These are phyloP conservation scores for Orbilia brochopaga DNA, from an alignment of 2,329 filamentous ascomycete genomes.

Conservation along the genomic window DNA sequence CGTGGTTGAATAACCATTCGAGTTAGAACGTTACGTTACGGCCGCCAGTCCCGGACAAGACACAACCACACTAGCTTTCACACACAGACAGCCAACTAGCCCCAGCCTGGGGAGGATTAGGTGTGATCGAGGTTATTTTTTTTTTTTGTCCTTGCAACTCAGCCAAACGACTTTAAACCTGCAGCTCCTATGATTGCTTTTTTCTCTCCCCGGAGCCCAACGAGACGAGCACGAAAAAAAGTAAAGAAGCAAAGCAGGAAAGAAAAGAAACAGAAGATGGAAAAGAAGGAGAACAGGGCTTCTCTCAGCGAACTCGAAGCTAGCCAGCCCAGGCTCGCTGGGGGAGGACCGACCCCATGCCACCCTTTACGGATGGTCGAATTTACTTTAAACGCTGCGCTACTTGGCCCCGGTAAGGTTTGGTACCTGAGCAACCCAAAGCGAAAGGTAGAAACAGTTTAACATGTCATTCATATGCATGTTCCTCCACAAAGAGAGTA, in stretches of 20 bases:
- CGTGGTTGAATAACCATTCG: not conserved
- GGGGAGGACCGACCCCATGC: slow-evolving; percentile 33
- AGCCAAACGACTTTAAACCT: slow-evolving; percentile 19
- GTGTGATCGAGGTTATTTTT: slow-evolving; percentile 13
- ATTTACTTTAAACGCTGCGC: slow-evolving; percentile 13
- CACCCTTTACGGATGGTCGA: slow-evolving; percentile 41
- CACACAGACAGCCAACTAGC: not conserved
- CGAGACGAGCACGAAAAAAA: slow-evolving; percentile 9
- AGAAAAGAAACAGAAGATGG: not conserved
- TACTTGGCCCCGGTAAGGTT: slow-evolving; percentile 34
- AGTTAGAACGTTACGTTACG: not conserved
- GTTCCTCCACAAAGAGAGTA: not conserved
- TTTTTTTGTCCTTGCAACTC: not conserved
- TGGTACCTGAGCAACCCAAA: slow-evolving; percentile 48
- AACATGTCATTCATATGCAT: slow-evolving; percentile 5
- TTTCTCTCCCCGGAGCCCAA: slow-evolving; percentile 4
- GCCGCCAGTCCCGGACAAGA: slow-evolving; percentile 2
- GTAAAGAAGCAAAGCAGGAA: slow-evolving; percentile 2
- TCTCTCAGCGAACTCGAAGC: not conserved
- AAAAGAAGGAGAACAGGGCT: slow-evolving; percentile 1
- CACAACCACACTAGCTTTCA: not conserved
- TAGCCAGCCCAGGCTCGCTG: not conserved
- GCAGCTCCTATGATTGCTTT: slow-evolving; percentile 22
- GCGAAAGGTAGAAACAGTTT: slow-evolving; percentile 40
- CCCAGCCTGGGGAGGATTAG: slow-evolving; percentile 17